Base-by-base conservation (phyloP, 1,284 basidiomycete genomes). In the Heterobasidion parviporum region DNA sequence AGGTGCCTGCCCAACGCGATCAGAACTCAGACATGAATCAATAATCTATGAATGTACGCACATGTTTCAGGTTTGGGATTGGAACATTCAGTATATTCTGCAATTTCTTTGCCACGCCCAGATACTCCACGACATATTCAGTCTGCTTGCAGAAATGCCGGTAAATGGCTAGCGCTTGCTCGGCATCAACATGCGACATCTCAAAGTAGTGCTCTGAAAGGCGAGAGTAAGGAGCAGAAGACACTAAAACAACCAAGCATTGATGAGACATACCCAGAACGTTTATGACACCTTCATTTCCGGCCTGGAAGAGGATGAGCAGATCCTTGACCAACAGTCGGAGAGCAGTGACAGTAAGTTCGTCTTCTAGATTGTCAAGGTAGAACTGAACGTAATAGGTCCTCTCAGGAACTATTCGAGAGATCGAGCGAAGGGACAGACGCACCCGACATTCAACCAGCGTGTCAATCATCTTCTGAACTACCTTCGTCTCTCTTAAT, bases 241-340 rank as follows among this genome's bases (percentile, higher is more conserved):
- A 34, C 5, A 18, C 34, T 18, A 16, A 15, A 20, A 14, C 2
- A 15, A 1, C 34, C 10, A 18, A 26, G 26, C 26, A 45, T 2
- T 15, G 3, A 44, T 20, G 9, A 15, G 12, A 60, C 70, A 58
- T 59, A 92, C 92, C 92, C 52, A 97, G 79, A 41, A 98, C 86
- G 68, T 98, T 99, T 74, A 98, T 97, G 51, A 98, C 92, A 56
- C 96, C 96, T 68, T 99, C 96, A 65, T 99, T 99, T 58, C 94
- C 89, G 3, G 93, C 94, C 67, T 97, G 95, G 71, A 98, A 98
- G 16, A 99, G 77, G 56, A 97, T 91, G 51, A 99, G 79, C 7
- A 99, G 79, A 69, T 99, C 97, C 68, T 98, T 98, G 62, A 98
- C 90, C n/a, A 97, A 78, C 89, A 99, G 92, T 46, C 92, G 81